These are phyloP conservation scores for Puccinia hordei DNA, from an alignment of 1,284 basidiomycete genomes.

Conservation along the genomic window DNA sequence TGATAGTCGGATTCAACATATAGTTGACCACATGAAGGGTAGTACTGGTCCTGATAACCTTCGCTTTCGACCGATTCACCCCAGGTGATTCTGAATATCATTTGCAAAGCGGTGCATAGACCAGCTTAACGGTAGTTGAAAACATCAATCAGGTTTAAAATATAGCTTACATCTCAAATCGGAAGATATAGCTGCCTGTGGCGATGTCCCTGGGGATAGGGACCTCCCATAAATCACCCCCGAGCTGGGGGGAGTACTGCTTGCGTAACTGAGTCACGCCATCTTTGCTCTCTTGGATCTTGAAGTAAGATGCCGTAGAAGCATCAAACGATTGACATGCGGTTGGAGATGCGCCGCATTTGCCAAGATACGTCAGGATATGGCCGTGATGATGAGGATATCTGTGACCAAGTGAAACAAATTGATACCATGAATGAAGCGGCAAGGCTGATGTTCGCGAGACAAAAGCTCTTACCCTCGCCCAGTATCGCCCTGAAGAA, in stretches of 20 bases:
- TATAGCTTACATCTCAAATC: conserved; percentile 42
- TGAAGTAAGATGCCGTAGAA: conserved; percentile 33
- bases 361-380: conserved; percentile 33
- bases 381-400: conserved; percentile 49
- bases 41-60: conserved; percentile 48
- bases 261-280: conserved; percentile 23
- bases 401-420: background rate
- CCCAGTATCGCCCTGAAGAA: conserved; percentile 33
- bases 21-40: conserved; percentile 47
- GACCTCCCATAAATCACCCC: conserved; percentile 45
- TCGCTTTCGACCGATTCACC: conserved; percentile 31
- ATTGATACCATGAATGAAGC: background rate
- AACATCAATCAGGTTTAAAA: background rate
- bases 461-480: conserved; percentile 32
- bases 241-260: background rate
- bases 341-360: conserved; percentile 26
- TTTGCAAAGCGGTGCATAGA: background rate
- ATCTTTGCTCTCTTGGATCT: conserved; percentile 30
- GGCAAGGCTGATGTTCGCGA: background rate
- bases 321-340: conserved; percentile 48
- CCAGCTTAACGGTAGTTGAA: background rate
- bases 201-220: conserved; percentile 25
- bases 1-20: conserved; percentile 26
- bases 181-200: conserved; percentile 48
- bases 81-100: conserved; percentile 24